A percentile compares a stretch with the other conserved stretches of the same genome.
phyloP scores from a whole-genome alignment of 176 grass and related monocot species.

The Aegilops tauschii region DNA sequence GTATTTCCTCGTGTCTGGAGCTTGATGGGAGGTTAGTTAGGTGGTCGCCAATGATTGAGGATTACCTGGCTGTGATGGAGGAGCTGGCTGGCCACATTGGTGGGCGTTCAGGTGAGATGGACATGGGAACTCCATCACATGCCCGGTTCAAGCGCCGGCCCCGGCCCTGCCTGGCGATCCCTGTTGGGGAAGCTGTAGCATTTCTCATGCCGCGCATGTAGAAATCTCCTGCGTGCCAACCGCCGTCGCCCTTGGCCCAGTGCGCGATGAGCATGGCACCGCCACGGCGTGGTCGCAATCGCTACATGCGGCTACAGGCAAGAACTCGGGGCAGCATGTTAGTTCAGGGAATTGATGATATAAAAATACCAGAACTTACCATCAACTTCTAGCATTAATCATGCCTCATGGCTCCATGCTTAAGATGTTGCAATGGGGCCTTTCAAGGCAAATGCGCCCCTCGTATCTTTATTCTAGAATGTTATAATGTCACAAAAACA shows the following conservation, averaged over 20 bases:
- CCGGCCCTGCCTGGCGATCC: conserved; percentile 16
- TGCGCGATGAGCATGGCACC: background rate
- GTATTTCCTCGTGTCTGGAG: background rate
- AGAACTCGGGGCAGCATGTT: background rate
- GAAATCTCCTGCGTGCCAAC: background rate
- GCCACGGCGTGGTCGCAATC: background rate
- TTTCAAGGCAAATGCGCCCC: background rate
- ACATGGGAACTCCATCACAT: conserved; percentile 25
- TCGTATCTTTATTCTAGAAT: background rate
- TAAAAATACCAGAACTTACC: background rate
- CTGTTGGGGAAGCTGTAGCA: conserved; percentile 11
- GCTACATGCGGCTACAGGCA: background rate
- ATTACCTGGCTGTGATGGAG: conserved; percentile 18
- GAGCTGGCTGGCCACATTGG: background rate
- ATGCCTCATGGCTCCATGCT: background rate
- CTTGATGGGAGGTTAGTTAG: conserved; percentile 20
- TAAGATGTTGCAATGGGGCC: background rate
- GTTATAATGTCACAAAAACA: background rate
- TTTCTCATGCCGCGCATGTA: conserved; percentile 4
- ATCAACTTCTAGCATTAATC: background rate
- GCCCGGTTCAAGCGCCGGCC: conserved; percentile 5
- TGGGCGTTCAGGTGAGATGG: conserved; percentile 23
- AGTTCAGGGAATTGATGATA: background rate
- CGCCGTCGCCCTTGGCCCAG: background rate
- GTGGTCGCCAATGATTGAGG: conserved; percentile 36